phyloP scores from a whole-genome alignment of 2,329 filamentous ascomycete genomes.

The Pseudopyrenochaeta lycopersici region DNA sequence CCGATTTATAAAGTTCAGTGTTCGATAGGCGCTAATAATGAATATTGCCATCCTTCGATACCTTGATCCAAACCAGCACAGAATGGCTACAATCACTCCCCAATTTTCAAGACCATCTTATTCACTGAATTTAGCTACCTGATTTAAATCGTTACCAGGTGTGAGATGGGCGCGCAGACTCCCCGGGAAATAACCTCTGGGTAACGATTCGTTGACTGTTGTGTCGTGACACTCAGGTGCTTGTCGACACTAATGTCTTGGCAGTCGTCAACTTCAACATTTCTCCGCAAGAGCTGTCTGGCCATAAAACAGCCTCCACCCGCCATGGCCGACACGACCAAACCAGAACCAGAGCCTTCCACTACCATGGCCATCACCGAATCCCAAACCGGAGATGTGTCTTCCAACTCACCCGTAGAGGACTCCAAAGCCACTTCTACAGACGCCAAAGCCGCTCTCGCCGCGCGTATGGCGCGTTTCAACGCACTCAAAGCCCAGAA shows the following conservation, averaged over 20 bases:
- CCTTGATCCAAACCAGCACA: too few species aligned
- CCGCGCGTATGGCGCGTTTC: conserved; percentile 72
- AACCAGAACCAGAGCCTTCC: conserved; percentile 11
- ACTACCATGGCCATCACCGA: conserved; percentile 13
- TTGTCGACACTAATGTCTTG: conserved; percentile 20
- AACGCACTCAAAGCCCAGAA: conserved; percentile 82
- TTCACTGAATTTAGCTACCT: too few species aligned
- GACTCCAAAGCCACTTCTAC: conserved; percentile 10
- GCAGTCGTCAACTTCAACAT: conserved; percentile 22
- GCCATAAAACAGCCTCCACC: conserved; percentile 3
- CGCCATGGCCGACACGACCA: conserved; percentile 32
- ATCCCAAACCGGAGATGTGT: conserved; percentile 6
- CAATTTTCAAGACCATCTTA: too few species aligned
- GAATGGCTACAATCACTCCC: too few species aligned
- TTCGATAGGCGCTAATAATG: too few species aligned
- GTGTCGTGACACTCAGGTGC: too few species aligned
- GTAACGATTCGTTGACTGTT: too few species aligned
- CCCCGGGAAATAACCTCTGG: too few species aligned
- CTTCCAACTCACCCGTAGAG: conserved; percentile 2
- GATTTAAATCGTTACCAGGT: too few species aligned
- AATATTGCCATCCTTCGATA: too few species aligned
- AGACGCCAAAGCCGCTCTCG: conserved; percentile 41
- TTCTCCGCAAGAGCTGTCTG: conserved; percentile 7
- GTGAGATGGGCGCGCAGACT: too few species aligned
- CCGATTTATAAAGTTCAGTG: too few species aligned